phyloP scores from a whole-genome alignment of 352 stramenopile genomes.

The Phytophthora rubi region DNA sequence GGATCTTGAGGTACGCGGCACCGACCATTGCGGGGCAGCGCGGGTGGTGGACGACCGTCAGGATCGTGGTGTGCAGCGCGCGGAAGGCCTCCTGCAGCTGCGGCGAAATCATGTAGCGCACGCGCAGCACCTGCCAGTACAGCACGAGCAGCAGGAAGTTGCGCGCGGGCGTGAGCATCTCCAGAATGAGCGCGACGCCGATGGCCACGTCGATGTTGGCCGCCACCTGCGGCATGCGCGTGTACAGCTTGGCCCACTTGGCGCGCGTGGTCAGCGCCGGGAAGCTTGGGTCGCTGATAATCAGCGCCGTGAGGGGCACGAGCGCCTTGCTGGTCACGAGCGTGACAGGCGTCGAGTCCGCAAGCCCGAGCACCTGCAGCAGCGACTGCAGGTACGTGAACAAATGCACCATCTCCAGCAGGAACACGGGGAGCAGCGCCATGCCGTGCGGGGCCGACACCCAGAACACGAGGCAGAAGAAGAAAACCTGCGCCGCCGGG shows the following conservation, averaged over 20 bases:
- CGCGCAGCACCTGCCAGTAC: slow-evolving; percentile 91
- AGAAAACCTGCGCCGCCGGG: slow-evolving; percentile 80
- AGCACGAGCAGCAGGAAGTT: slow-evolving; percentile 89
- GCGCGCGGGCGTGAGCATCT: slow-evolving; percentile 82
- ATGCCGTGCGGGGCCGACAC: slow-evolving; percentile 77
- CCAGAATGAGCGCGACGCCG: slow-evolving; percentile 77
- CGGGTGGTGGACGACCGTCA: slow-evolving; percentile 69
- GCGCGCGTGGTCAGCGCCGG: slow-evolving; percentile 52
- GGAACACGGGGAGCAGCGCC: slow-evolving; percentile 78
- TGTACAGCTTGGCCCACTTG: slow-evolving; percentile 88
- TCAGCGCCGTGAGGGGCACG: slow-evolving; percentile 56
- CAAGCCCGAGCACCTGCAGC: slow-evolving; percentile 62
- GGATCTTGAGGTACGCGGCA: slow-evolving; percentile 70
- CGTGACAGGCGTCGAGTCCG: slow-evolving; percentile 44
- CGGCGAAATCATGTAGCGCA: slow-evolving; percentile 92
- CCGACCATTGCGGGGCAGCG: slow-evolving; percentile 66
- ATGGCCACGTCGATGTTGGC: slow-evolving; percentile 87
- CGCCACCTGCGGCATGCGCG: slow-evolving; percentile 76
- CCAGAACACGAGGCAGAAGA: slow-evolving; percentile 90
- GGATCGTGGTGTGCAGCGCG: slow-evolving; percentile 65
- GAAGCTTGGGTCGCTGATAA: slow-evolving; percentile 73
- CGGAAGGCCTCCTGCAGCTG: slow-evolving; percentile 87
- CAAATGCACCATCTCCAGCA: slow-evolving; percentile 85
- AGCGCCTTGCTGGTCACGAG: slow-evolving; percentile 57
- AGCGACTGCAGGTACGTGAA: slow-evolving; percentile 66